Evolutionary conservation across 176 grass and related monocot genomes (phyloP).

Genomic region (Juncus inflexus): DNA sequence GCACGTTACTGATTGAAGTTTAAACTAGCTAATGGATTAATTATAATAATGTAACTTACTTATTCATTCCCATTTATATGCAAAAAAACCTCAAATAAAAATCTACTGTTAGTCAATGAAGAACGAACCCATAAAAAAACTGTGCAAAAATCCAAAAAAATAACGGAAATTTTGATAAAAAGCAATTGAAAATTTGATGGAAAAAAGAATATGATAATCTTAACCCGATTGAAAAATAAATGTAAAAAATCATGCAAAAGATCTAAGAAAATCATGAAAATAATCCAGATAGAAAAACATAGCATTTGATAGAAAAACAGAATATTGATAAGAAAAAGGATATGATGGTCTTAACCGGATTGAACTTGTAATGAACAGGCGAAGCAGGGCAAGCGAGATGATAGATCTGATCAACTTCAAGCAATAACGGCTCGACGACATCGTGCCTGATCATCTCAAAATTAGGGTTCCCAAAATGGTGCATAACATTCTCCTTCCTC

Average conservation of each 20-base stretch:
- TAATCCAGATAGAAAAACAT: neutral
- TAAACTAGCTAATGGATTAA: neutral
- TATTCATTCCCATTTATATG: no score
- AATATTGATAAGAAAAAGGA: conserved; percentile 45
- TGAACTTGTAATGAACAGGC: conserved; percentile 97
- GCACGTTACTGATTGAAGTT: neutral
- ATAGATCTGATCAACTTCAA: conserved; percentile 99
- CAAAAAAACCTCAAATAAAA: no score
- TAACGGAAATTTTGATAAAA: neutral
- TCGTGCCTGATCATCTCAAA: conserved; percentile 99
- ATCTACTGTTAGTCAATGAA: no score
- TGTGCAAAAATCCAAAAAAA: no score
- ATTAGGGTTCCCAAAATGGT: conserved; percentile 72
- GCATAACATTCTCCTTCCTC: conserved; percentile 82
- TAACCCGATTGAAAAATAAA: no score
- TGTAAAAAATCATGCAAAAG: conserved; percentile 3
- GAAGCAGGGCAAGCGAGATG: conserved; percentile 92
- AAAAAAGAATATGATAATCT: neutral
- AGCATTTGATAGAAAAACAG: neutral
- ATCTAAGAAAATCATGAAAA: neutral
- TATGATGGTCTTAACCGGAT: conserved; percentile 99
- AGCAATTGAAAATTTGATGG: neutral
- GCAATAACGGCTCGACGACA: conserved; percentile 88
- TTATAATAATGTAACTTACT: neutral
- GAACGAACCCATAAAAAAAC: no score